Evolutionary conservation across 352 stramenopile species (phyloP).

Genomic region (Phytopythium boreale): DNA sequence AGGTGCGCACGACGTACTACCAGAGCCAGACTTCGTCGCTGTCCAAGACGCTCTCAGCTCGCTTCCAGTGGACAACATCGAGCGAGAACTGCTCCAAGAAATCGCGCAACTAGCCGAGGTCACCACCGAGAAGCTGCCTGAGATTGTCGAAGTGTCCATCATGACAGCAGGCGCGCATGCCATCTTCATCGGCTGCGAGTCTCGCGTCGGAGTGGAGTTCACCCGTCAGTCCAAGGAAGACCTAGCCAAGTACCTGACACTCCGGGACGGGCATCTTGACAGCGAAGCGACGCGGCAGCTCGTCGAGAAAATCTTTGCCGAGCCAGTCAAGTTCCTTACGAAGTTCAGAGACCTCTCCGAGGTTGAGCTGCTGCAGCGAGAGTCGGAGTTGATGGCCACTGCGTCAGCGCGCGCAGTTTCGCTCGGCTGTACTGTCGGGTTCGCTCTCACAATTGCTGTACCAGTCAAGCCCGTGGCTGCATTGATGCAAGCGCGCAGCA

Average conservation of each 20-base stretch:
- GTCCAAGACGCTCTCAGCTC: background rate
- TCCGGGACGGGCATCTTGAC: background rate
- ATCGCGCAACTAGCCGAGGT: background rate
- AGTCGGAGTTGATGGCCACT: background rate
- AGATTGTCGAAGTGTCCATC: background rate
- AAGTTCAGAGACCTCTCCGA: conserved; percentile 1
- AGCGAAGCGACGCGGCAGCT: background rate
- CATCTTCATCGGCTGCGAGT: conserved; percentile 1
- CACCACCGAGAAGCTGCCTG: background rate
- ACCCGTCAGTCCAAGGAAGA: background rate
- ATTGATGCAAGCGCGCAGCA: background rate
- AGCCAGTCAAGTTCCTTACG: background rate
- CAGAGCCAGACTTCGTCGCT: background rate
- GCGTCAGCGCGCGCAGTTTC: background rate
- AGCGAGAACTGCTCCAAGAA: background rate
- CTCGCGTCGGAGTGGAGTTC: background rate
- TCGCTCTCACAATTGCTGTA: background rate
- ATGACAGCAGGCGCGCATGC: background rate
- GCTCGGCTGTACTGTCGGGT: background rate
- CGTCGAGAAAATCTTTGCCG: background rate
- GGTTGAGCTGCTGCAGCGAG: background rate
- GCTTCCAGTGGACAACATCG: background rate
- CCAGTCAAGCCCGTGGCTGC: background rate
- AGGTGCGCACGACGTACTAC: background rate
- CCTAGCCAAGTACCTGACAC: background rate